A percentile compares a stretch with the other conserved stretches of the same genome.
phyloP scores from a whole-genome alignment of 345 rosid genomes.

The Eucalyptus erythrocorys region DNA sequence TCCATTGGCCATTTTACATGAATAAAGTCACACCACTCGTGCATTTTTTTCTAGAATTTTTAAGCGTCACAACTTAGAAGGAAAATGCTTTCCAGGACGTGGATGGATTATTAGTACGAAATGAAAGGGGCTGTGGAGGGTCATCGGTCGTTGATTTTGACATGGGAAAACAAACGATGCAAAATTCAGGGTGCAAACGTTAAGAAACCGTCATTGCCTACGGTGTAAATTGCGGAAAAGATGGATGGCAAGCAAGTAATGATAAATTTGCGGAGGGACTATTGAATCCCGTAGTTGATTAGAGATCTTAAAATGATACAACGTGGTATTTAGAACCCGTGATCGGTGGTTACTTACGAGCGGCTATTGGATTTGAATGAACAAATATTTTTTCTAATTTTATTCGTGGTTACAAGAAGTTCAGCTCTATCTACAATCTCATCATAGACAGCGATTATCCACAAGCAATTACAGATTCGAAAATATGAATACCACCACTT shows the following conservation, averaged over 20 bases:
- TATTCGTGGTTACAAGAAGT: neutral
- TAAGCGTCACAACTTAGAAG: neutral
- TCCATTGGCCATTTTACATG: neutral
- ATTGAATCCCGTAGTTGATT: neutral
- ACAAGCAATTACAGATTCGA: neutral
- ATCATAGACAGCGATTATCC: neutral
- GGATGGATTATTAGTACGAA: neutral
- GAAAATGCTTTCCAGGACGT: rapidly evolving
- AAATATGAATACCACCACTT: too few relatives aligned
- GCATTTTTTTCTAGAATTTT: neutral
- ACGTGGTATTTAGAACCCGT: neutral
- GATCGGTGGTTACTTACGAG: neutral
- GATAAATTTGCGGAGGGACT: neutral
- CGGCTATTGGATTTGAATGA: neutral
- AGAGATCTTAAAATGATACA: neutral
- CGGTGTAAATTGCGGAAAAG: neutral
- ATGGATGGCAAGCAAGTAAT: neutral
- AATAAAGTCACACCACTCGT: neutral
- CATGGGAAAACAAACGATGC: rapidly evolving
- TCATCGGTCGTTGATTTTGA: neutral
- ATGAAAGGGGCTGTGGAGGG: neutral
- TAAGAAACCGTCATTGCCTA: rapidly evolving
- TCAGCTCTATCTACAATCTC: neutral
- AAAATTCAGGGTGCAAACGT: neutral
- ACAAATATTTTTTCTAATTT: neutral